phyloP scores from a whole-genome alignment of 2,329 filamentous ascomycete species.

The Aspergillus fumigatiaffinis region DNA sequence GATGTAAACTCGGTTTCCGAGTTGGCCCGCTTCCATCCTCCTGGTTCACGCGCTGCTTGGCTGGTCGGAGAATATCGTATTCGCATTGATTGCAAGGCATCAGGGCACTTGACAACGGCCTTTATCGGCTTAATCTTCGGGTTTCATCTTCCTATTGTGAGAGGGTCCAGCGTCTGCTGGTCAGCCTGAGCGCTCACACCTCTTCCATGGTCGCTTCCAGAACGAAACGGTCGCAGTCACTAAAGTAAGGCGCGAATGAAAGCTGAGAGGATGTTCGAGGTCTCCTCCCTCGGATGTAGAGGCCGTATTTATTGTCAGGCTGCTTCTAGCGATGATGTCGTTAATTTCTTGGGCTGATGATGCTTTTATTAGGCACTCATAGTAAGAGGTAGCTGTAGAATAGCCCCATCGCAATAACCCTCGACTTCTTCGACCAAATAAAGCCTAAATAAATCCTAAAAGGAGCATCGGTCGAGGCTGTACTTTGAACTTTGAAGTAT shows the following conservation, averaged over 20 bases:
- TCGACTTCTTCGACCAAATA: background rate
- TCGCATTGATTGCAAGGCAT: background rate
- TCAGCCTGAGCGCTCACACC: background rate
- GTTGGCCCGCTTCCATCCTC: background rate
- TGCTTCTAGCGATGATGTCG: background rate
- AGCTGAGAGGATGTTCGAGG: background rate
- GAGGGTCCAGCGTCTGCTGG: background rate
- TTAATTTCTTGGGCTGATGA: background rate
- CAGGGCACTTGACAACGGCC: background rate
- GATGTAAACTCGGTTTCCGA: background rate
- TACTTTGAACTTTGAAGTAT: background rate
- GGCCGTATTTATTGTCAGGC: background rate
- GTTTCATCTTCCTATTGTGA: background rate
- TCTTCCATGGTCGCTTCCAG: background rate
- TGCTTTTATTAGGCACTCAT: background rate
- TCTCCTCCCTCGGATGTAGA: background rate
- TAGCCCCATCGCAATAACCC: background rate
- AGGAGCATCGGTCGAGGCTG: background rate
- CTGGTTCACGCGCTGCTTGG: background rate
- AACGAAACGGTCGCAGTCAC: constrained; percentile 1
- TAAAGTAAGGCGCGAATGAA: background rate
- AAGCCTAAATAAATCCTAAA: background rate
- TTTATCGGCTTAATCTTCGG: background rate
- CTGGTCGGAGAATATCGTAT: constrained; percentile 3
- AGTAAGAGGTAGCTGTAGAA: background rate